A percentile compares a stretch with the other conserved stretches of the same genome.
Evolutionary conservation across 306 rosid species (phyloP).

Genomic region (Sindora glabra): DNA sequence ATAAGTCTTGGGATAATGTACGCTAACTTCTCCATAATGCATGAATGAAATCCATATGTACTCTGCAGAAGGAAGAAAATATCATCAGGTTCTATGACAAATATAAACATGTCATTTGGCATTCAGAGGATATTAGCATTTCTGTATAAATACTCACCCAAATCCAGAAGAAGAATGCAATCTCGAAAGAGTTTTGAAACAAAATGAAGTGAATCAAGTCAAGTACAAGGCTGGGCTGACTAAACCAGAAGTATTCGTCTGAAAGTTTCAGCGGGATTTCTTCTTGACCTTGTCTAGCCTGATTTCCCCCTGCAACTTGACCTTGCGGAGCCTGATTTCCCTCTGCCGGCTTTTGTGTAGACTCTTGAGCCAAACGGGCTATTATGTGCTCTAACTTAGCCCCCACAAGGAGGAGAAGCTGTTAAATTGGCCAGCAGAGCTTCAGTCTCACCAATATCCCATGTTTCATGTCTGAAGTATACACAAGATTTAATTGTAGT

Average conservation of each 20-base stretch:
- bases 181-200: slow-evolving; percentile 89
- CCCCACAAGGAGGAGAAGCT: slow-evolving; percentile 88
- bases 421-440: slow-evolving; percentile 14
- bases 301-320: too few relatives aligned
- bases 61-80: slow-evolving; percentile 36
- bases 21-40: slow-evolving; percentile 72
- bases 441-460: slow-evolving; percentile 9
- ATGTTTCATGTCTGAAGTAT: slow-evolving; percentile 2
- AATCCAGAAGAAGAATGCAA: slow-evolving; percentile 94
- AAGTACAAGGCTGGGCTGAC: slow-evolving; percentile 49
- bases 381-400: slow-evolving; percentile 88
- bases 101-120: not conserved
- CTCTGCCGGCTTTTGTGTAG: not conserved
- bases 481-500: too few relatives aligned
- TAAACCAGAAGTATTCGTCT: slow-evolving; percentile 70
- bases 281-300: not conserved
- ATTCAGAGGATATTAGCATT: not conserved
- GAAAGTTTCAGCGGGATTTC: slow-evolving; percentile 54
- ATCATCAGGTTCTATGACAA: not conserved
- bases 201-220: slow-evolving; percentile 78
- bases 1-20: slow-evolving; percentile 65
- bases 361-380: slow-evolving; percentile 55
- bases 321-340: not conserved
- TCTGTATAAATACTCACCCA: slow-evolving; percentile 38
- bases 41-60: slow-evolving; percentile 73